Evolutionary conservation across 805 yeast genomes (phyloP).

Genomic region (Scheffersomyces ergatensis): DNA sequence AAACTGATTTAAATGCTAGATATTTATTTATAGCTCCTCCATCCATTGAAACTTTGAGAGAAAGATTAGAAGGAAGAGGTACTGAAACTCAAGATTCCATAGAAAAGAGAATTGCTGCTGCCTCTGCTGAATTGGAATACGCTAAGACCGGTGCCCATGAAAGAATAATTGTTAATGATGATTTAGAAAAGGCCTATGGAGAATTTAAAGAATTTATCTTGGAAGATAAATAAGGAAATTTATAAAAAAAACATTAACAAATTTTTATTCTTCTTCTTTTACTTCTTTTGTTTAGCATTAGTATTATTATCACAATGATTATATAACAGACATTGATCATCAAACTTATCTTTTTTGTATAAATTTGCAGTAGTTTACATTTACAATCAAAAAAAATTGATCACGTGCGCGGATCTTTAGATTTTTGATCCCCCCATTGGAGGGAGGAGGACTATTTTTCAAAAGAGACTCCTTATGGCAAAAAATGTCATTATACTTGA

Average conservation of each 20-base stretch:
- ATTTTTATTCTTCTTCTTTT: no score
- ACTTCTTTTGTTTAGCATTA: no score
- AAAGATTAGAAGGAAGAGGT: slow-evolving; percentile 84
- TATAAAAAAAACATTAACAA: not conserved
- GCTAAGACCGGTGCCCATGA: slow-evolving; percentile 93
- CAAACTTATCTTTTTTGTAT: no score
- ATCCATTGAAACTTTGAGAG: slow-evolving; percentile 70
- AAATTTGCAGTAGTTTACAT: no score
- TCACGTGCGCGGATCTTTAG: no score
- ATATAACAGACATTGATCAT: no score
- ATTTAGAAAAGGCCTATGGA: slow-evolving; percentile 81
- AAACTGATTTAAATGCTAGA: slow-evolving; percentile 78
- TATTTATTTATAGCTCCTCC: slow-evolving; percentile 92
- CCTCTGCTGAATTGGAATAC: slow-evolving; percentile 83
- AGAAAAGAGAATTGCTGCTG: slow-evolving; percentile 82
- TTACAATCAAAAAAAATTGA: no score
- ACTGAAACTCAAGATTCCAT: slow-evolving; percentile 89
- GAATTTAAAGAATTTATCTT: slow-evolving; percentile 79
- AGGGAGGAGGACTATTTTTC: no score
- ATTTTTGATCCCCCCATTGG: no score
- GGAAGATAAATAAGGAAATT: slow-evolving; percentile 12
- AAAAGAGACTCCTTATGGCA: no score
- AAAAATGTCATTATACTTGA: no score
- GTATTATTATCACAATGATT: no score
- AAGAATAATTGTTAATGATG: slow-evolving; percentile 82